Evolutionary conservation across 225 moss, liverwort and hornwort species (phyloP).

Genomic region (Ulota crispa): DNA sequence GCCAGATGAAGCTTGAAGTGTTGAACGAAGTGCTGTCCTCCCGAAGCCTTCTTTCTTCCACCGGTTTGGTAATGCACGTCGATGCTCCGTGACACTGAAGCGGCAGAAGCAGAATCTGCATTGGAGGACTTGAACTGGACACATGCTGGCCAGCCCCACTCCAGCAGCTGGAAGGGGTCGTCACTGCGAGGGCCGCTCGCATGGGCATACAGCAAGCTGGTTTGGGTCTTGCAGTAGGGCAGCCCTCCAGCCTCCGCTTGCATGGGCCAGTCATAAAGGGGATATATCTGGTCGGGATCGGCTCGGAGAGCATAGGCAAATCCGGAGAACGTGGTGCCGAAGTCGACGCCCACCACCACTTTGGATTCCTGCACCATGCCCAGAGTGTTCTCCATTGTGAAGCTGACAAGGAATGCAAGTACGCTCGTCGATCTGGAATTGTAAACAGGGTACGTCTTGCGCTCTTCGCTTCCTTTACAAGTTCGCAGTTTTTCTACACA

Average conservation of each 20-base stretch:
- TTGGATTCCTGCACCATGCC: slow-evolving; percentile 7
- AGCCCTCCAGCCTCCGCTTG: slow-evolving; percentile 18
- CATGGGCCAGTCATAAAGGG: slow-evolving; percentile 12
- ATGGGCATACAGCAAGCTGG: slow-evolving; percentile 10
- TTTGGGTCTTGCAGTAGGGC: slow-evolving; percentile 1
- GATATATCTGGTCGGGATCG: neutral
- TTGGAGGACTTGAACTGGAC: neutral
- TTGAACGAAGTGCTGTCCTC: neutral
- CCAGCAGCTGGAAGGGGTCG: neutral
- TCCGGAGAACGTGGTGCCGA: slow-evolving; percentile 32
- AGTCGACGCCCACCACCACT: slow-evolving; percentile 43
- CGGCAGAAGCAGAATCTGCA: neutral
- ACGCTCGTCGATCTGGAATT: neutral
- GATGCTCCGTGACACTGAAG: too few relatives aligned
- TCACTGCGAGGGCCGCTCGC: neutral
- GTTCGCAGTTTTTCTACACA: neutral
- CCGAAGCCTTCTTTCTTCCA: neutral
- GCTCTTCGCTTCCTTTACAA: neutral
- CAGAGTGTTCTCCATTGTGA: neutral
- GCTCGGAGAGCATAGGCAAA: slow-evolving; percentile 26
- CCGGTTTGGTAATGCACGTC: neutral
- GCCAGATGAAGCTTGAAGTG: slow-evolving; percentile 37
- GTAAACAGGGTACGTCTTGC: neutral
- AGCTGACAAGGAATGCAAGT: neutral
- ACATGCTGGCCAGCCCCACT: slow-evolving; percentile 19